Percentiles rank a stretch among this genome's conserved stretches.
Evolutionary conservation across 202 grass and related monocot species (phyloP).

Genomic region (Setaria viridis): DNA sequence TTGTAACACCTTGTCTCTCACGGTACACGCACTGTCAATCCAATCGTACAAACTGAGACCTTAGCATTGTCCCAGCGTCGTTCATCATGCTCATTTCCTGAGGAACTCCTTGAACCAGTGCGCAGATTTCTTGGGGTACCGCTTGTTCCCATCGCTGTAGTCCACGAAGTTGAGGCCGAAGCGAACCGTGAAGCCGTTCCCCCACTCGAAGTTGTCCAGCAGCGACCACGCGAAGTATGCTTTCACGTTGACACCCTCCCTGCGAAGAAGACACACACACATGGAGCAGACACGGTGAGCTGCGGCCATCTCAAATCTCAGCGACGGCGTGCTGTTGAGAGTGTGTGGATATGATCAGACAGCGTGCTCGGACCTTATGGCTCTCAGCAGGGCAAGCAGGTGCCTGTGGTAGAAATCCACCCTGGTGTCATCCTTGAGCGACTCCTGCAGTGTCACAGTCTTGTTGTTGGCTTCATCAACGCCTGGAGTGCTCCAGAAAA

Average conservation of each 20-base stretch:
- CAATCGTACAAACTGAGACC: not conserved
- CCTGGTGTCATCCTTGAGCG: constrained; percentile 53
- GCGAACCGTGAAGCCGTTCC: constrained; percentile 47
- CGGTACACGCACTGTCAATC: not conserved
- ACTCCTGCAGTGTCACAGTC: constrained; percentile 43
- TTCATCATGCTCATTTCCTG: not conserved
- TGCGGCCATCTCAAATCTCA: too few species aligned
- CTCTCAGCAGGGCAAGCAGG: constrained; percentile 32
- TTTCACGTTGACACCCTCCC: constrained; percentile 57
- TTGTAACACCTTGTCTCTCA: not conserved
- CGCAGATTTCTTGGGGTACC: constrained; percentile 61
- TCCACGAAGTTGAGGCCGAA: constrained; percentile 68
- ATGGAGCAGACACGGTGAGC: too few species aligned
- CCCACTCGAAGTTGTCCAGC: constrained; percentile 67
- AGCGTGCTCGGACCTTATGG: constrained; percentile 49
- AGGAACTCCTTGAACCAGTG: constrained; percentile 61
- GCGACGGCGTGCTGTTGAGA: too few species aligned
- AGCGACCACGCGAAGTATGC: constrained; percentile 70
- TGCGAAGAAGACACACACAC: not conserved
- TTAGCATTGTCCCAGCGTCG: not conserved
- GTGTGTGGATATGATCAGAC: not conserved
- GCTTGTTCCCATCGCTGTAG: constrained; percentile 45
- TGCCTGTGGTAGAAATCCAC: constrained; percentile 51
- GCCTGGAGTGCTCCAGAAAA: not conserved
- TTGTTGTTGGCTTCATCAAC: constrained; percentile 56